phyloP scores from a whole-genome alignment of 2,329 filamentous ascomycete genomes.

The Fusarium annulatum region DNA sequence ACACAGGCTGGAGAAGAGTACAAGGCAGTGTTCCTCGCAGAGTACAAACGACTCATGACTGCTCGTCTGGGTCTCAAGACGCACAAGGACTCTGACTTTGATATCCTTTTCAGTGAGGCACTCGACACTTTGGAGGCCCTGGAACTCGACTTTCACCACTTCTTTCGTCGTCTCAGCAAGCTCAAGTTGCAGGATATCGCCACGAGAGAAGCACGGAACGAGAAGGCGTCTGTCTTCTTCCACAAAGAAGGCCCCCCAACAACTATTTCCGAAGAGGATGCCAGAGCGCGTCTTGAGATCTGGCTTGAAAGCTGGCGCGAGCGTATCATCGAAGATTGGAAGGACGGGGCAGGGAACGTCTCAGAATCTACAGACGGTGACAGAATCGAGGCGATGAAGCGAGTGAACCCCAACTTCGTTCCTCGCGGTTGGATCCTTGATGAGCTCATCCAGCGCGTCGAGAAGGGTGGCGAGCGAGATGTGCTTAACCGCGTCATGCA shows the following conservation, averaged over 20 bases:
- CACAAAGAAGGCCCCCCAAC: constrained; percentile 76
- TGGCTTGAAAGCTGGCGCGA: constrained; percentile 87
- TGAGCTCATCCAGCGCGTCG: constrained; percentile 89
- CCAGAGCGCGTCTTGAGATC: constrained; percentile 72
- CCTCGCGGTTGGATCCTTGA: constrained; percentile 93
- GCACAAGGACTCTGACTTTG: constrained; percentile 79
- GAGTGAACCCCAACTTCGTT: constrained; percentile 91
- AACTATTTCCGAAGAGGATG: constrained; percentile 69
- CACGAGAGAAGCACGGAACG: constrained; percentile 70
- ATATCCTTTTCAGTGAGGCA: constrained; percentile 81
- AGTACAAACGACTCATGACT: constrained; percentile 90
- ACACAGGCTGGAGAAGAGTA: constrained; percentile 85
- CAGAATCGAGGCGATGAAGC: constrained; percentile 80
- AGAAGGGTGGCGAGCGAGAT: constrained; percentile 83
- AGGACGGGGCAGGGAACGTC: constrained; percentile 55
- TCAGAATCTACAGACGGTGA: constrained; percentile 64
- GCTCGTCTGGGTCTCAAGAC: constrained; percentile 79
- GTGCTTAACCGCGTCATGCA: constrained; percentile 83
- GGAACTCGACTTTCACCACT: constrained; percentile 93
- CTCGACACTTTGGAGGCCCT: constrained; percentile 84
- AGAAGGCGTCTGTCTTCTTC: constrained; percentile 80
- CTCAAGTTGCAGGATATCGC: constrained; percentile 72
- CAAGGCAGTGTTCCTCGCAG: constrained; percentile 84
- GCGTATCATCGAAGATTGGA: constrained; percentile 82
- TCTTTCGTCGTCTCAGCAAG: constrained; percentile 82